Percentiles rank a stretch among this genome's conserved stretches.
Conservation (phyloP, 1,139 yeast species). For the Taiozyma sp. region DNA sequence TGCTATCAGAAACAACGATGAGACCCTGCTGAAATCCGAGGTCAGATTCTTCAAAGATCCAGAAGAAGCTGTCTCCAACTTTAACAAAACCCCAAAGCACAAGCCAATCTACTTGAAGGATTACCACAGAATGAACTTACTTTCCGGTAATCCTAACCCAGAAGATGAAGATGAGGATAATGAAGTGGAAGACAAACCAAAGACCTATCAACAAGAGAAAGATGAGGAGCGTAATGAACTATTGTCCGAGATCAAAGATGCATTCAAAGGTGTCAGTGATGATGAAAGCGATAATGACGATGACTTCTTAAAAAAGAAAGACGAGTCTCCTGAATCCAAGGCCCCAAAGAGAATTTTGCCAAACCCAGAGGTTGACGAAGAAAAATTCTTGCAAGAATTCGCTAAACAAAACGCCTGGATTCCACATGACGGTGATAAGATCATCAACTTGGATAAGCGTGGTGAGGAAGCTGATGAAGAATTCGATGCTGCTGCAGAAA, state of each 20-base stretch:
- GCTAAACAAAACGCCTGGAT: slow-evolving; percentile 85
- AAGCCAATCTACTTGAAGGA: slow-evolving; percentile 90
- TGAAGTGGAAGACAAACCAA: slow-evolving; percentile 27
- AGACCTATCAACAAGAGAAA: slow-evolving; percentile 65
- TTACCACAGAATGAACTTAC: slow-evolving; percentile 79
- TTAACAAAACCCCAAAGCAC: slow-evolving; percentile 33
- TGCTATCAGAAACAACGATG: slow-evolving; percentile 67
- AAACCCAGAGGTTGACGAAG: slow-evolving; percentile 61
- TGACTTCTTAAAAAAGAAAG: slow-evolving; percentile 53
- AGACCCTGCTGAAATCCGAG: slow-evolving; percentile 57
- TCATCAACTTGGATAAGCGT: slow-evolving; percentile 48
- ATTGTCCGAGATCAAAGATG: slow-evolving; percentile 69
- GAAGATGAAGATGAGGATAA: slow-evolving; percentile 44
- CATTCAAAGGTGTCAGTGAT: slow-evolving; percentile 45
- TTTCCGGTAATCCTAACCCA: slow-evolving; percentile 54
- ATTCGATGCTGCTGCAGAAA: slow-evolving; percentile 88
- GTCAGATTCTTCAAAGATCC: slow-evolving; percentile 70
- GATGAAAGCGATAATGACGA: slow-evolving; percentile 31
- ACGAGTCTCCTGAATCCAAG: slow-evolving; percentile 2
- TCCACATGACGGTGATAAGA: slow-evolving; percentile 54
- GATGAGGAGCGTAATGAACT: slow-evolving; percentile 70
- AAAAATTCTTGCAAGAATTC: slow-evolving; percentile 68
- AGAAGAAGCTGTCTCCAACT: slow-evolving; percentile 32
- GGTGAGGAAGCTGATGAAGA: slow-evolving; percentile 57
- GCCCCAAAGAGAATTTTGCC: slow-evolving; percentile 43